A percentile compares a stretch with the other conserved stretches of the same genome.
Conservation (phyloP, 2,329 filamentous ascomycete species). For the Berkeleyomyces basicola region DNA sequence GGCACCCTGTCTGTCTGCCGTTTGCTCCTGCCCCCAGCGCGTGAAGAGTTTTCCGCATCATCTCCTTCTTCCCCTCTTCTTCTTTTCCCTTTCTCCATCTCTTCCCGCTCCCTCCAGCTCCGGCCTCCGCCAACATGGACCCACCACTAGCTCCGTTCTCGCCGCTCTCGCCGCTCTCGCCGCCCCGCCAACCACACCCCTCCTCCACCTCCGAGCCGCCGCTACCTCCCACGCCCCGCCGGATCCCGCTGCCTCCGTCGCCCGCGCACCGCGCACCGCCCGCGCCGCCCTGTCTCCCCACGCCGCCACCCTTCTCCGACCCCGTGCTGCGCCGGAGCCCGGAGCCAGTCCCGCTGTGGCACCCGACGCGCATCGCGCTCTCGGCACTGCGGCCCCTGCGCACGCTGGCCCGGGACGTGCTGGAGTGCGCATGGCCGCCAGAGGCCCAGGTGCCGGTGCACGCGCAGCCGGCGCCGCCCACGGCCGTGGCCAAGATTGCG, state of each 20-base stretch:
- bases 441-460: neutral
- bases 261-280: neutral
- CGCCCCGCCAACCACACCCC: neutral
- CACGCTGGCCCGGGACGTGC: neutral
- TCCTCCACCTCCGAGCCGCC: neutral
- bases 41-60: neutral
- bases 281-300: neutral
- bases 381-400: neutral
- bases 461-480: neutral
- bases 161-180: neutral
- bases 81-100: neutral
- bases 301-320: neutral
- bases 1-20: neutral
- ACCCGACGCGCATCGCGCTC: neutral
- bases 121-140: neutral
- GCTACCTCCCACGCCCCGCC: neutral
- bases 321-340: neutral
- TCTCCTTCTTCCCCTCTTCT: neutral
- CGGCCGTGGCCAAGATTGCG: neutral
- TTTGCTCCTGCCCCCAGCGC: neutral
- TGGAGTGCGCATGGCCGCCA: neutral
- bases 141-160: constrained; percentile 1
- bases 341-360: neutral
- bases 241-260: neutral
- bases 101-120: neutral